Evolutionary conservation across 768 basidiomycete species (phyloP), one percentile per base, ranked within the genome.

Genomic region (Kwoniella newhampshirensis): DNA sequence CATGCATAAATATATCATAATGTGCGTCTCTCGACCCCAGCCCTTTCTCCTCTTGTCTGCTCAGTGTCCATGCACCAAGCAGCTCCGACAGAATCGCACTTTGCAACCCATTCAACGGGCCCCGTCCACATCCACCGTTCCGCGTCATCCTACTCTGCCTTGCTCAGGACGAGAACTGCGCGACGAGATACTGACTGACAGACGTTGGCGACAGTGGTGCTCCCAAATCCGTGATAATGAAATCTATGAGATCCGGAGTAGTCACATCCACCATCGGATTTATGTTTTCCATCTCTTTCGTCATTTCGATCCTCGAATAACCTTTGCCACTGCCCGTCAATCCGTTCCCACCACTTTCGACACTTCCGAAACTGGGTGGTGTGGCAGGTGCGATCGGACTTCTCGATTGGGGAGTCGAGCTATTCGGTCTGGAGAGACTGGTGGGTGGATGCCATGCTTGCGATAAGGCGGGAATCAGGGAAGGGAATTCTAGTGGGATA

Each of bases 241-340:
- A 82, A 32, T 90, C 87, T 62, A 97, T 94, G 63, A 94, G 79
- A 79, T 97, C 91, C 51, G 93, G 90, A 3, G 89, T 87, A 51
- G 94, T 97, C 75, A 96, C 92, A 77, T 98, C 94, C 39, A 94
- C 90, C 67, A 87, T 84, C 7, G 93, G 94, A 76, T 87, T 90
- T 73, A 83, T 81, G 43, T 83, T 83, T 65, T 91, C 85, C 80
- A 91, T 86, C 73, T 89, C 87, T 66, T 83, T 82, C 21, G 87
- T 87, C 84, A 94, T 90, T 64, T 79, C 81, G 49, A 41, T 53
- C 59, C 59, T 63, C 39, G 39, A 46, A 43, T 53, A 54, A 44
- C 47, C 57, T 21, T 32, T 36, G 17, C 37, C 37, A 26, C 12
- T 21, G 30, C 37, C 21, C 2, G 17, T 46, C 2, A 51, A 44